Evolutionary conservation across 1,284 basidiomycete species (phyloP), one percentile per base, ranked within the genome.

Genomic region (Austroboletus niveus): DNA sequence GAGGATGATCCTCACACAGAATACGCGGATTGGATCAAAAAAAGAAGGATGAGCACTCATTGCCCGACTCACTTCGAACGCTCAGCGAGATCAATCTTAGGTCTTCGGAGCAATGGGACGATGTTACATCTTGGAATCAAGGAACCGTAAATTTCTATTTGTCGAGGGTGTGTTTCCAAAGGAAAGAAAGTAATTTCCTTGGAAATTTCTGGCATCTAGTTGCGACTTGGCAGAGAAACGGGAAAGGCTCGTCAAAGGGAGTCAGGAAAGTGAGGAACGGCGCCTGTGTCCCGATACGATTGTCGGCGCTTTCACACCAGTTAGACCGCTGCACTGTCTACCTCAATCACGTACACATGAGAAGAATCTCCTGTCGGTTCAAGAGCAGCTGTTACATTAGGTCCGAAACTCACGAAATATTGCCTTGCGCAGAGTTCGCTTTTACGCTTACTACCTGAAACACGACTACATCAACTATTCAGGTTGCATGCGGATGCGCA

Each of bases 131-230:
- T 4, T 51, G 51, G 12, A 78, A 77, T 50, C 65, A 71, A 36
- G 66, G 65, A 0, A 66, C 70, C 5, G 58, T 81, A 35, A 66
- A 81, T 51, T 81, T 81, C 58, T 81, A 17, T 17, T 17, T 17
- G 17, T 17, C 17, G 17, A 17, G 17, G 17, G 17, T 17, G 17
- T 17, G 17, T 17, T 17, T 17, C 17, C 17, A 17, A 17, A 17
- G 17, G 17, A 17, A 17, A 17, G 17, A 17, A 17, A 17, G 17
- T 17, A 17, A 17, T 17, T 17, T 17, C 17, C 17, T 17, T 17
- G 17, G 17, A 17, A 17, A 17, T 17, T 17, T 17, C 17, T 17
- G 17, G 17, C 17, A 17, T 17, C 17, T 17, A 17, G 17, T 17
- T 17, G 17, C 17, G 17, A 17, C 17, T 17, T 17, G 17, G 17